Evolutionary conservation across 306 rosid species (phyloP).

Genomic region (Vigna hirtella): DNA sequence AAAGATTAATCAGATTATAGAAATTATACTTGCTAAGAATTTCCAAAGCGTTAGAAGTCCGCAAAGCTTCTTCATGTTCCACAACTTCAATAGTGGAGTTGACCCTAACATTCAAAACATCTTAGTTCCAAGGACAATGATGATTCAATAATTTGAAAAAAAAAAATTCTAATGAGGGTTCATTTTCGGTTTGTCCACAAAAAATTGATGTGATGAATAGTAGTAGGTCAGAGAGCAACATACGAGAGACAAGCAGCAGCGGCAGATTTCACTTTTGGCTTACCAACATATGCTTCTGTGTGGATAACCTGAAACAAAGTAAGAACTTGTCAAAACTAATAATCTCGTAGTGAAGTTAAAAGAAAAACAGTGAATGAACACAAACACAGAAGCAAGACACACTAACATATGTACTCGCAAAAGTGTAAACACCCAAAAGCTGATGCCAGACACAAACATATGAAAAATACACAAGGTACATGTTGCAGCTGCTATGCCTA

Average conservation of each 20-base stretch:
- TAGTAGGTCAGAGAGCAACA: constrained; percentile 37
- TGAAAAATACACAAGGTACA: constrained; percentile 15
- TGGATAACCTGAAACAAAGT: constrained; percentile 72
- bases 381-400: constrained; percentile 19
- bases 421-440: constrained; percentile 9
- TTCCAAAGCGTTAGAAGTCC: constrained; percentile 84
- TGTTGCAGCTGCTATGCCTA: background rate
- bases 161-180: background rate
- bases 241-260: constrained; percentile 85
- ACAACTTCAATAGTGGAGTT: constrained; percentile 83
- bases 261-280: constrained; percentile 91
- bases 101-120: constrained; percentile 57
- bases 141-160: constrained; percentile 22
- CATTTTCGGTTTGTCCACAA: background rate
- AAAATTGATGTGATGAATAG: constrained; percentile 23
- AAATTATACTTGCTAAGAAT: constrained; percentile 84
- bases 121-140: constrained; percentile 42
- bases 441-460: background rate
- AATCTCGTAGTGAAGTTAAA: background rate
- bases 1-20: constrained; percentile 10
- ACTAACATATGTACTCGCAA: background rate
- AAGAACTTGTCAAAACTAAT: constrained; percentile 5
- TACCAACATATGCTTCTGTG: constrained; percentile 86
- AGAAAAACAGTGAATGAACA: background rate
- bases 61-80: constrained; percentile 86